Evolutionary conservation across 164 flowering plant genomes (phyloP).

Genomic region (Berberis vulgaris): DNA sequence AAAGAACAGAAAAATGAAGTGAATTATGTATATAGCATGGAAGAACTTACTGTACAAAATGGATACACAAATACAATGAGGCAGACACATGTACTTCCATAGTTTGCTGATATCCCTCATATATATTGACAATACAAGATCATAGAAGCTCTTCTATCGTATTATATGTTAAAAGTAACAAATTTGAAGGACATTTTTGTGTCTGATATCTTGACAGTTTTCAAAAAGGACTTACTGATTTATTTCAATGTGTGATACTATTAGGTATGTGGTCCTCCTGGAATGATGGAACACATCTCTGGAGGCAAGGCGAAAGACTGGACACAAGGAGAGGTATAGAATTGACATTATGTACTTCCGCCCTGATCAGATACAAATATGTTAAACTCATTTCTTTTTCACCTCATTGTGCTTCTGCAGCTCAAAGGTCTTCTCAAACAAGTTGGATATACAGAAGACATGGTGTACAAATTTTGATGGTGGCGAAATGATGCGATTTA

Average conservation of each 20-base stretch:
- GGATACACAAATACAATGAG: too few species aligned
- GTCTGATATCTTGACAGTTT: neutral
- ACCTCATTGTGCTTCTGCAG: slow-evolving; percentile 24
- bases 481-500: neutral
- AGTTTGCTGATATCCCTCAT: too few species aligned
- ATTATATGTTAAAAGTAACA: too few species aligned
- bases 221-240: neutral
- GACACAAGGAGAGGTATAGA: slow-evolving; percentile 81
- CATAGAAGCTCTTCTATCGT: too few species aligned
- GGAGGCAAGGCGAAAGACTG: slow-evolving; percentile 78
- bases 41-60: too few species aligned
- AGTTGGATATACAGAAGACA: slow-evolving; percentile 72
- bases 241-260: too few species aligned
- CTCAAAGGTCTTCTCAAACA: slow-evolving; percentile 79
- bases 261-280: slow-evolving; percentile 98
- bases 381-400: neutral
- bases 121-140: too few species aligned
- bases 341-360: neutral
- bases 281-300: slow-evolving; percentile 87
- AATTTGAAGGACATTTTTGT: neutral
- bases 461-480: slow-evolving; percentile 88
- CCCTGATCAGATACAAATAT: neutral
- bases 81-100: too few species aligned
- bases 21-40: too few species aligned
- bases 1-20: too few species aligned